Percentiles rank a stretch among this genome's conserved stretches.
Evolutionary conservation across 805 yeast species (phyloP).

Genomic region (Cyberlindnera samutprakarnensis): DNA sequence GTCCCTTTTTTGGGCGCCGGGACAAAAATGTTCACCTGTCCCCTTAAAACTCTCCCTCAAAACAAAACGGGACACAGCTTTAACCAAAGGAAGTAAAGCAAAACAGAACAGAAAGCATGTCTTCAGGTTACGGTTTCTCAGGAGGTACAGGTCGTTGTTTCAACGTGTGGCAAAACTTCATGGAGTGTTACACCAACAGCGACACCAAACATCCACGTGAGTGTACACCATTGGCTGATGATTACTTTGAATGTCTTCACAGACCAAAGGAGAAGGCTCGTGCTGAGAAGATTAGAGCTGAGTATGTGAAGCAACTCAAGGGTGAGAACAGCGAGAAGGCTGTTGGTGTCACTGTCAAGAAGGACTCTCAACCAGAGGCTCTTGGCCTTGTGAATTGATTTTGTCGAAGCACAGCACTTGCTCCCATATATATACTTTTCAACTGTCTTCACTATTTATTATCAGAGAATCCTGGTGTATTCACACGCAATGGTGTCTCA

Average conservation of each 20-base stretch:
- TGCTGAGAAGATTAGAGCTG: conserved; percentile 18
- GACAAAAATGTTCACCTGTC: too few relatives aligned
- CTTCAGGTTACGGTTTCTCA: conserved; percentile 31
- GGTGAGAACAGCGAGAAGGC: conserved; percentile 1
- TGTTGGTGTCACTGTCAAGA: conserved; percentile 6
- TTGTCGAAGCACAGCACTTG: too few relatives aligned
- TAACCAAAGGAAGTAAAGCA: too few relatives aligned
- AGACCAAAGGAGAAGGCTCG: conserved; percentile 35
- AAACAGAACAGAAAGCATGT: too few relatives aligned
- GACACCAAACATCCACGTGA: conserved; percentile 27
- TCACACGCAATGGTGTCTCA: too few relatives aligned
- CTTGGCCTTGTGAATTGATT: conserved; percentile 15
- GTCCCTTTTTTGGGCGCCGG: too few relatives aligned
- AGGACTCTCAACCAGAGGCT: conserved; percentile 16
- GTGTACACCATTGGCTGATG: conserved; percentile 37
- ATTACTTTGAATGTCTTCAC: conserved; percentile 43
- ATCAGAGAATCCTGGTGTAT: conserved; percentile 1
- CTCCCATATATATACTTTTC: too few relatives aligned
- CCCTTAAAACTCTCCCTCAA: not conserved
- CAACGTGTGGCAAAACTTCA: conserved; percentile 35
- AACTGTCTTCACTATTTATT: conserved; percentile 2
- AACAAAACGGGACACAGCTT: not conserved
- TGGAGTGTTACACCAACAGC: conserved; percentile 38
- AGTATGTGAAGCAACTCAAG: conserved; percentile 11
- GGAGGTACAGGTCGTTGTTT: conserved; percentile 43